Conservation (phyloP, 1,139 yeast genomes). For the Blastobotrys apis region DNA sequence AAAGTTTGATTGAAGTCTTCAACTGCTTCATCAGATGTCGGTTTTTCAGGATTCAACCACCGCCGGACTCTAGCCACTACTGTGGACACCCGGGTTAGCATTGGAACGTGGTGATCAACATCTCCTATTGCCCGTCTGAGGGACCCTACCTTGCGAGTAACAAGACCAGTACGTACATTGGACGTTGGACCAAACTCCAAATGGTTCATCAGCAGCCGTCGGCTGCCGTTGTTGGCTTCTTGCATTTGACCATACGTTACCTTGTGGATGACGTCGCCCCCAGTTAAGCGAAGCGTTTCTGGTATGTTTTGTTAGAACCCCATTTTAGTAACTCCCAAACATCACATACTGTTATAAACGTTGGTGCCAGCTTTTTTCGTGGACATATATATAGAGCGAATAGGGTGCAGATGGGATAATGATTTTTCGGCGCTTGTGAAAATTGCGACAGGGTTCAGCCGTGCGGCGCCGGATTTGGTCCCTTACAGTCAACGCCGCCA, state of each 20-base stretch:
- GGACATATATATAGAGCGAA: no score
- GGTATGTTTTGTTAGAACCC: no score
- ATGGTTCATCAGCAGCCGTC: neutral
- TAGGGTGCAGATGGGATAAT: no score
- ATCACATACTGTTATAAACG: no score
- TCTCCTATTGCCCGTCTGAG: neutral
- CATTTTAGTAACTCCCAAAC: no score
- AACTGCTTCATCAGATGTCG: constrained; percentile 1
- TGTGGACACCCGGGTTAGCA: neutral
- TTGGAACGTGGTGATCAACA: neutral
- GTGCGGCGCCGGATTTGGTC: no score
- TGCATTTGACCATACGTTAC: neutral
- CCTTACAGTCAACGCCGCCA: no score
- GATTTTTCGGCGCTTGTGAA: no score
- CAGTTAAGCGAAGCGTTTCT: no score
- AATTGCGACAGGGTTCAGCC: no score
- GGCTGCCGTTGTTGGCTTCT: neutral
- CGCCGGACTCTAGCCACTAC: neutral
- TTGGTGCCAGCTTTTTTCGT: no score
- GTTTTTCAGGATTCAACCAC: neutral
- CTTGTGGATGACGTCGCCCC: neutral
- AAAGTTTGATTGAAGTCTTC: neutral
- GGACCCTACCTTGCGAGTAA: neutral
- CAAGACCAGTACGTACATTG: neutral
- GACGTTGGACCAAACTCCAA: neutral